A percentile compares a stretch with the other conserved stretches of the same genome.
phyloP scores from a whole-genome alignment of 352 stramenopile species.

The Albugo laibachii region DNA sequence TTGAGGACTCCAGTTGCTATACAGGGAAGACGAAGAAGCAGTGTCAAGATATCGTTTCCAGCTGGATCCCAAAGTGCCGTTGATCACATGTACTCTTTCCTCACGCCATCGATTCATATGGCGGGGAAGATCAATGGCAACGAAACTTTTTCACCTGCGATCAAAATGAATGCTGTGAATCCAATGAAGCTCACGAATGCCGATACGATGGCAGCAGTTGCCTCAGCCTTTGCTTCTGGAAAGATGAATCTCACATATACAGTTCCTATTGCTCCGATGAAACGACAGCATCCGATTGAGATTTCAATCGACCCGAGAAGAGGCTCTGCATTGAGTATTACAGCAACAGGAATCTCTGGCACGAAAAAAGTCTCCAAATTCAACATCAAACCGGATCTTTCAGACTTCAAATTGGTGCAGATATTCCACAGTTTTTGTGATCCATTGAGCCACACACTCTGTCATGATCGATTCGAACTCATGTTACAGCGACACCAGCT shows the following conservation, averaged over 20 bases:
- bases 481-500: constrained; percentile 40
- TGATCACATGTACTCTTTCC: no score
- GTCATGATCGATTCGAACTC: constrained; percentile 32
- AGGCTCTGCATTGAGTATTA: constrained; percentile 5
- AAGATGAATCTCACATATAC: constrained; percentile 30
- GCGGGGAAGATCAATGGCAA: no score
- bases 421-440: constrained; percentile 73
- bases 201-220: no score
- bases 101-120: no score
- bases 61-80: no score
- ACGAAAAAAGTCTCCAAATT: constrained; percentile 25
- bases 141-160: no score
- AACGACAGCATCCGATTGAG: constrained; percentile 12
- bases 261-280: constrained; percentile 26
- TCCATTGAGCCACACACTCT: constrained; percentile 26
- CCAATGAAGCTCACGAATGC: no score
- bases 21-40: no score
- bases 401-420: constrained; percentile 71
- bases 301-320: constrained; percentile 8
- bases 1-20: no score
- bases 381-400: constrained; percentile 52
- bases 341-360: constrained; percentile 4
- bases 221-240: no score
- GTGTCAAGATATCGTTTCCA: no score
- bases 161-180: no score